Conservation (phyloP, 192 early-diverging fungal species). For the Geranomyces variabilis region DNA sequence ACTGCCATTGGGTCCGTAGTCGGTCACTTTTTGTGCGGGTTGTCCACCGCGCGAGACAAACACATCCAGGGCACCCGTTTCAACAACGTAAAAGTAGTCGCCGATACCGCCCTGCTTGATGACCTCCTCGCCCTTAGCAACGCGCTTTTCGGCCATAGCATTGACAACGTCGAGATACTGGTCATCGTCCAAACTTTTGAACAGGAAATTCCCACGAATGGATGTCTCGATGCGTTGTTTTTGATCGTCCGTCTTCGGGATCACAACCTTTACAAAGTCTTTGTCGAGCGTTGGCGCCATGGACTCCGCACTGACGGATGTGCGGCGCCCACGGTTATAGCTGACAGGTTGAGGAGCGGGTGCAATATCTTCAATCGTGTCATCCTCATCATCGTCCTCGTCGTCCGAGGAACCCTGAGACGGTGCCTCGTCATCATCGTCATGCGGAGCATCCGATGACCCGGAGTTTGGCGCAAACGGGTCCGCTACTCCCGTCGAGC, state of each 20-base stretch:
- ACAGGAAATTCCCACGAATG: slow-evolving; percentile 91
- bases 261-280: slow-evolving; percentile 80
- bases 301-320: slow-evolving; percentile 94
- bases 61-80: slow-evolving; percentile 89
- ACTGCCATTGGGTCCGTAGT: slow-evolving; percentile 81
- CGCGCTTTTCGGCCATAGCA: slow-evolving; percentile 92
- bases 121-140: slow-evolving; percentile 68
- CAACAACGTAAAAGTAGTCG: slow-evolving; percentile 98
- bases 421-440: not conserved
- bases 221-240: slow-evolving; percentile 75
- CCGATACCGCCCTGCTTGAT: slow-evolving; percentile 95
- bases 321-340: slow-evolving; percentile 87
- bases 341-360: slow-evolving; percentile 63
- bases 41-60: slow-evolving; percentile 74
- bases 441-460: not conserved
- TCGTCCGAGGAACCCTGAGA: slow-evolving; percentile 50
- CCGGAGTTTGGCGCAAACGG: not conserved
- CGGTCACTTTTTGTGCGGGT: slow-evolving; percentile 71
- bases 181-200: slow-evolving; percentile 93
- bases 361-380: slow-evolving; percentile 47
- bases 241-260: slow-evolving; percentile 88
- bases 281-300: slow-evolving; percentile 87
- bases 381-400: slow-evolving; percentile 56
- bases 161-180: slow-evolving; percentile 92
- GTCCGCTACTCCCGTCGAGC: not conserved